Conservation (phyloP, 331 rosid genomes). For the Malus hybrid region DNA sequence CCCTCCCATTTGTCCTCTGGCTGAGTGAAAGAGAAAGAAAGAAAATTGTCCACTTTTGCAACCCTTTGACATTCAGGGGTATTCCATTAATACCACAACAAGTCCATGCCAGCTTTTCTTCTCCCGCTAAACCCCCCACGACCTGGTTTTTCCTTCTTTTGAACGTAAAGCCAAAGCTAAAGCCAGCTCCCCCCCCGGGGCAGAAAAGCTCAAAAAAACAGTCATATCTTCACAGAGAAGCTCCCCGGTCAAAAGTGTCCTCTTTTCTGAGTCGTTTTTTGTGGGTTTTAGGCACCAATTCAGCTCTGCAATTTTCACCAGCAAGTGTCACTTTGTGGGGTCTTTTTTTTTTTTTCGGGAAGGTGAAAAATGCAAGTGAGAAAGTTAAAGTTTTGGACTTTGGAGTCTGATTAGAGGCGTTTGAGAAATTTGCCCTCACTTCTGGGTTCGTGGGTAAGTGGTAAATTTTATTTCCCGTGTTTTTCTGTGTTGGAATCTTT, state of each 20-base stretch:
- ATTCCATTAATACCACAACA: slow-evolving; percentile 21
- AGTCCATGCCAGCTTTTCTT: not conserved
- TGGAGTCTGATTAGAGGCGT: slow-evolving; percentile 25
- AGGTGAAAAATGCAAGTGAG: slow-evolving; percentile 28
- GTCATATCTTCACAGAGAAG: slow-evolving; percentile 28
- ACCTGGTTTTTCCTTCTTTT: slow-evolving; percentile 42
- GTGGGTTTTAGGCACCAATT: slow-evolving; percentile 34
- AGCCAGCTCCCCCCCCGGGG: slow-evolving; percentile 11
- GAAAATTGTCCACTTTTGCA: slow-evolving; percentile 34
- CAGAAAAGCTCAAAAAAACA: slow-evolving; percentile 27
- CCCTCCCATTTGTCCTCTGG: slow-evolving; percentile 26
- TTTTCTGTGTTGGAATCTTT: slow-evolving; percentile 1
- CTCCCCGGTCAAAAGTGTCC: slow-evolving; percentile 40
- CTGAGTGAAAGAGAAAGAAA: slow-evolving; percentile 10
- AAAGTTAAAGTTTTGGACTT: slow-evolving; percentile 28
- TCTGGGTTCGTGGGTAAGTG: slow-evolving; percentile 20
- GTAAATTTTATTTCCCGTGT: slow-evolving; percentile 16
- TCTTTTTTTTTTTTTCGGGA: slow-evolving; percentile 18
- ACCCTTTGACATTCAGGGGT: slow-evolving; percentile 61
- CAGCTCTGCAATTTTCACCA: slow-evolving; percentile 24
- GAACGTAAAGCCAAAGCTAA: slow-evolving; percentile 42
- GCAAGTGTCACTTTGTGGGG: slow-evolving; percentile 38
- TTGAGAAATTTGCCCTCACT: slow-evolving; percentile 20
- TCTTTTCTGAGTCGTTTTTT: slow-evolving; percentile 22
- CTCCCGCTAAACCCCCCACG: slow-evolving; percentile 38